Percentiles rank a stretch among this genome's conserved stretches.
Conservation (phyloP, 495 filamentous ascomycete species). For the Penicillium dipodomyicola region DNA sequence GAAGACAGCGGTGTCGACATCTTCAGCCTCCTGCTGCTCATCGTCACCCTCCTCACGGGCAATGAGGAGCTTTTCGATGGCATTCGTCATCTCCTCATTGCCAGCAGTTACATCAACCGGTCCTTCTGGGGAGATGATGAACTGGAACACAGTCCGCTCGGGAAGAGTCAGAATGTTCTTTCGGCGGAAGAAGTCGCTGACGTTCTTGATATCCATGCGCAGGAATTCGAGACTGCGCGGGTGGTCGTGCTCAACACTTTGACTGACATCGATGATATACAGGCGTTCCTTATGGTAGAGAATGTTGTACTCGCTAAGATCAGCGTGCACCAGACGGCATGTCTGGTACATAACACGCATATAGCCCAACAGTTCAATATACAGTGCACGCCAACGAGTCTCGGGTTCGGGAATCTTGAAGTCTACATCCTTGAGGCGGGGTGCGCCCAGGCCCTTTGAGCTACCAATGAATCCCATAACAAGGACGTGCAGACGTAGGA, state of each 20-base stretch:
- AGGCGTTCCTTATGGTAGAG: constrained; percentile 81
- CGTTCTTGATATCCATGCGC: constrained; percentile 96
- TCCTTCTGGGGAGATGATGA: constrained; percentile 63
- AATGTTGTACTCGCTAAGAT: constrained; percentile 96
- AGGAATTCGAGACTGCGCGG: constrained; percentile 87
- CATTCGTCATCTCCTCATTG: constrained; percentile 43
- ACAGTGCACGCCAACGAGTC: constrained; percentile 67
- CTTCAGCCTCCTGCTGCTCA: constrained; percentile 44
- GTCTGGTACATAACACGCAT: constrained; percentile 91
- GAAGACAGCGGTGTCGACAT: constrained; percentile 87
- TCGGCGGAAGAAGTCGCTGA: constrained; percentile 83
- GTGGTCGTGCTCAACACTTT: constrained; percentile 95
- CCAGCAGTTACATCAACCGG: constrained; percentile 38
- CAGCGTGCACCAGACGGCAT: constrained; percentile 88
- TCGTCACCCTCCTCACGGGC: constrained; percentile 40
- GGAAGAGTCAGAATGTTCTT: constrained; percentile 76
- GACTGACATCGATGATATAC: constrained; percentile 95
- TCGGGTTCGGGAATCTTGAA: constrained; percentile 55
- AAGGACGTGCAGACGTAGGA: constrained; percentile 83
- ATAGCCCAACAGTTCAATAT: constrained; percentile 77
- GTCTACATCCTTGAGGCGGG: constrained; percentile 74
- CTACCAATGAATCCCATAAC: constrained; percentile 93
- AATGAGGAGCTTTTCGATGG: constrained; percentile 51
- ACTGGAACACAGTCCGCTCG: constrained; percentile 74
- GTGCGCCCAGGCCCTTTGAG: constrained; percentile 79